Percentiles rank a stretch among this genome's conserved stretches.
These are phyloP conservation scores for Phytophthora nicotianae DNA, from an alignment of 352 stramenopile genomes.

Conservation along the genomic window DNA sequence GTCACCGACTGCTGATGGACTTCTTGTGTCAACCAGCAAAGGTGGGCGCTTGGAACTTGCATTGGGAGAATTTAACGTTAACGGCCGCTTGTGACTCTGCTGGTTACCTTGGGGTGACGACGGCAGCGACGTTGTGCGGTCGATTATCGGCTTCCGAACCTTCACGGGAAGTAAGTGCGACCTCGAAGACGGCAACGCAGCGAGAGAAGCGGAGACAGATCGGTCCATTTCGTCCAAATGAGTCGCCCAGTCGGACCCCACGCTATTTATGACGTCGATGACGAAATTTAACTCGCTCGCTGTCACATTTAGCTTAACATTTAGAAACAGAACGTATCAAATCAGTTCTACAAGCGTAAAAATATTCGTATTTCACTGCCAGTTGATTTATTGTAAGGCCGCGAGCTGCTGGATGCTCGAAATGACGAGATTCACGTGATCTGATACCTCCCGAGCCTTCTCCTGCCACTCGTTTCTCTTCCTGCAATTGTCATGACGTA, in stretches of 20 bases:
- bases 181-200: constrained; percentile 16
- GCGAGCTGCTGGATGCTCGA: constrained; percentile 79
- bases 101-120: constrained; percentile 24
- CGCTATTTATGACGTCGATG: constrained; percentile 24
- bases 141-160: constrained; percentile 14
- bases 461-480: constrained; percentile 72
- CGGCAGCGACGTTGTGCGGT: constrained; percentile 9
- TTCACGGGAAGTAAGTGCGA: constrained; percentile 12
- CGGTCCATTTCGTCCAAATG: constrained; percentile 28
- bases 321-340: not conserved
- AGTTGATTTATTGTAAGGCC: constrained; percentile 47
- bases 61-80: constrained; percentile 14
- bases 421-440: constrained; percentile 78
- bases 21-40: constrained; percentile 5
- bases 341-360: not conserved
- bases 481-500: constrained; percentile 30
- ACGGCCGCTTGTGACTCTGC: constrained; percentile 23
- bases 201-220: constrained; percentile 11
- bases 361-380: not conserved
- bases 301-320: not conserved
- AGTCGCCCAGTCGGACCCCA: constrained; percentile 1
- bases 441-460: constrained; percentile 70
- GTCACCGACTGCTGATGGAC: not conserved
- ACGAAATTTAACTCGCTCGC: constrained; percentile 9
- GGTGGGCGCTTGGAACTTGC: constrained; percentile 4